Percentiles rank a stretch among this genome's conserved stretches.
These are phyloP conservation scores for Solanum chilense DNA, from an alignment of 257 asterid species.

Conservation along the genomic window DNA sequence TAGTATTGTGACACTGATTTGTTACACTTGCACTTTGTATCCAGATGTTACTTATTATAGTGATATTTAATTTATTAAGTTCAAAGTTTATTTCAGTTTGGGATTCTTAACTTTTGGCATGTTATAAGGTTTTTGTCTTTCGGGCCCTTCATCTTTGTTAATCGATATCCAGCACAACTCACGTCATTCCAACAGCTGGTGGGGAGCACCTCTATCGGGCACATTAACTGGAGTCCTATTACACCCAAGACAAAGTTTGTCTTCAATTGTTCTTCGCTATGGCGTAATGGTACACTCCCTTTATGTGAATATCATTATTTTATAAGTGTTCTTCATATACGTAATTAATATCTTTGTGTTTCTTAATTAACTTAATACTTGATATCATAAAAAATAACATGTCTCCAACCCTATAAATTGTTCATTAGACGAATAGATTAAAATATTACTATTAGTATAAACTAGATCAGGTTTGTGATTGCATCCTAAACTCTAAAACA, in stretches of 20 bases:
- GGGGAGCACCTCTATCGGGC: rapidly evolving
- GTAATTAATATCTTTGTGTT: neutral
- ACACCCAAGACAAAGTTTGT: too few relatives aligned
- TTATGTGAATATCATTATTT: neutral
- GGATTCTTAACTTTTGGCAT: neutral
- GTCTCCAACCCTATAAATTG: neutral
- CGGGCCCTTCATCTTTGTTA: neutral
- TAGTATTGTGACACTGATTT: neutral
- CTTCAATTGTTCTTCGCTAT: too few relatives aligned
- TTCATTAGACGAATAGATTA: neutral
- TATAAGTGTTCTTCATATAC: neutral
- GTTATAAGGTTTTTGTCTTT: neutral
- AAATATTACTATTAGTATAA: neutral
- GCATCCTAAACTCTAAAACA: neutral
- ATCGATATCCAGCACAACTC: too few relatives aligned
- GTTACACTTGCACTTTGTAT: neutral
- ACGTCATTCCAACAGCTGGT: neutral
- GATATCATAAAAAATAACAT: neutral
- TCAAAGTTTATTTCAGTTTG: neutral
- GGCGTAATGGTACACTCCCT: neutral
- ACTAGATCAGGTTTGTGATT: neutral
- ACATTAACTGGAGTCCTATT: too few relatives aligned
- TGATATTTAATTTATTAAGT: neutral
- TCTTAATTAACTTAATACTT: neutral
- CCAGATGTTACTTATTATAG: neutral